Evolutionary conservation across 148 eudicot species (phyloP).

Genomic region (Polygonum aviculare): DNA sequence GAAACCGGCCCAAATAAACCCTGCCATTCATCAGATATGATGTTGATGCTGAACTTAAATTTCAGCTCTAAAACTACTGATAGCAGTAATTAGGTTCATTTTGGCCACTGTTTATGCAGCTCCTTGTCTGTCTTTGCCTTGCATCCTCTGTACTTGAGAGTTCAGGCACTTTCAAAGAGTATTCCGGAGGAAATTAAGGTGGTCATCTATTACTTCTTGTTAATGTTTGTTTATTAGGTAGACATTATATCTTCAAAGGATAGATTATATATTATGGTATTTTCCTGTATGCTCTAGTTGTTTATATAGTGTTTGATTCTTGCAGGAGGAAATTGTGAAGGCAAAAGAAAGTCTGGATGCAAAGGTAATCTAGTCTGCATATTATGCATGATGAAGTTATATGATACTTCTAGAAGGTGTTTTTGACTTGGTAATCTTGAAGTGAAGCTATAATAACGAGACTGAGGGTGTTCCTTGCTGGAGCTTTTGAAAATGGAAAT

Average conservation of each 20-base stretch:
- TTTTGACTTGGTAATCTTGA: slow-evolving; percentile 2
- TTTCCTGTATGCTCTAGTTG: neutral
- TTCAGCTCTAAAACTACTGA: neutral
- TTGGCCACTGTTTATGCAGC: slow-evolving; percentile 40
- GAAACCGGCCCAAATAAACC: neutral
- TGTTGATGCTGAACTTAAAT: neutral
- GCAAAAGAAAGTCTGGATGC: slow-evolving; percentile 52
- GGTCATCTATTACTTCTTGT: slow-evolving; percentile 1
- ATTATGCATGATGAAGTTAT: slow-evolving; percentile 2
- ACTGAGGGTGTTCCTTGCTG: neutral
- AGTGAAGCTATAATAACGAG: neutral
- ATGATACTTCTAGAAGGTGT: neutral
- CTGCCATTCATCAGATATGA: neutral
- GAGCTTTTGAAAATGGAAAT: neutral
- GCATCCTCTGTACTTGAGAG: slow-evolving; percentile 89
- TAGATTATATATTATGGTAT: neutral
- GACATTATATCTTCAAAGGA: neutral
- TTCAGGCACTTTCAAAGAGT: slow-evolving; percentile 64
- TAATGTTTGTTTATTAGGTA: neutral
- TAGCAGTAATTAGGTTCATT: slow-evolving; percentile 5
- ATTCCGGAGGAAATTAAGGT: slow-evolving; percentile 84
- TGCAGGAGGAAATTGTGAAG: slow-evolving; percentile 67
- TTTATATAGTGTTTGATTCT: slow-evolving; percentile 12
- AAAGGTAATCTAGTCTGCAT: slow-evolving; percentile 45
- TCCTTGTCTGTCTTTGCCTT: slow-evolving; percentile 94